Evolutionary conservation across 495 filamentous ascomycete genomes (phyloP), one percentile per base, ranked within the genome.

Genomic region (Neurospora discreta): DNA sequence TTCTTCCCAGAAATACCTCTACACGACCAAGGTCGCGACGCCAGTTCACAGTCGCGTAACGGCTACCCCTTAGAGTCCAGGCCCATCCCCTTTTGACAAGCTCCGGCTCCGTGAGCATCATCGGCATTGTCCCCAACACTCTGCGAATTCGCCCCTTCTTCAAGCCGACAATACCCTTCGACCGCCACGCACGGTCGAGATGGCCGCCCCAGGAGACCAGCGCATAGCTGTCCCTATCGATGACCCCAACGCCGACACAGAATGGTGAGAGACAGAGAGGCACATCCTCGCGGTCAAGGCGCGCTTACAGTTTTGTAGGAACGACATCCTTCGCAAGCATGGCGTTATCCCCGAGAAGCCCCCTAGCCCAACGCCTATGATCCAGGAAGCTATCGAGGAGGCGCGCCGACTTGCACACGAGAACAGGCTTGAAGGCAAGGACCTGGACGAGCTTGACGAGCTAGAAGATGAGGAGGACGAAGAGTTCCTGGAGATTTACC

Each of bases 241-340:
- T 78, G 90, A 98, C 79, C 94, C 94, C 40, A 96, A 98, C 79
- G 95, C 93, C 73, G 95, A 99, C 80, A 99, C 95, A 43, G 95
- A 99, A 90, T 99, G 95, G 95, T 97, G 84, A 70, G 78, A 70
- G 69, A 30, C 65, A 26, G 69, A 70, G 26, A 2, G 42, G 70
- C 39, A 8, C 69, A 68, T 42, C 18, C 46, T 13, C 30, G 15
- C 26, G 26, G 39, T 39, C 44, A 36, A 13, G 16, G n/a, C 42
- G 67, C 33, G 68, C 46, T 75, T 68, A 76, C 68, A 58, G 73
- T 36, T 74, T 73, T 74, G 40, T 79, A 98, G 94, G 95, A 99
- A 99, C 78, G 95, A 99, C 73, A 99, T 99, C 77, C 92, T 99
- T 68, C 93, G 95, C 71, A 94, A 97, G 80, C 93, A 98, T 82